These are phyloP conservation scores for Microbotryum intermedium DNA, from an alignment of 1,284 basidiomycete genomes.

Conservation along the genomic window DNA sequence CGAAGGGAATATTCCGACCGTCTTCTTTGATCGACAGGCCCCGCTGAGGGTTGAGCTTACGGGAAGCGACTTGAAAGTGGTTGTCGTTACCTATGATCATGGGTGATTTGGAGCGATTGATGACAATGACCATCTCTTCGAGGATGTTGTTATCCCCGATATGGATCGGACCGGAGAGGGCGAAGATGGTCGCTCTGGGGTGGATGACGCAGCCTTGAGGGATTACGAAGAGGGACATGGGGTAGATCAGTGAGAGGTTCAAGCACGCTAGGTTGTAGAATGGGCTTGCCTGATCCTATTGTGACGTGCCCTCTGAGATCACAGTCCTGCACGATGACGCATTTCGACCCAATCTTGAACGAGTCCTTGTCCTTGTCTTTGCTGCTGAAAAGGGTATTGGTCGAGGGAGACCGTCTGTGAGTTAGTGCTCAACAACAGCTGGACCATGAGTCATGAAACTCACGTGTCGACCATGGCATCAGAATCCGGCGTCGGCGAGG, in stretches of 20 bases:
- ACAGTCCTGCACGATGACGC: constrained; percentile 76
- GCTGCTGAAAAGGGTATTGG: no score
- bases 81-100: constrained; percentile 89
- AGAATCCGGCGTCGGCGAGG: no score
- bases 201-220: constrained; percentile 70
- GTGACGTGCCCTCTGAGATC: constrained; percentile 83
- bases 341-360: constrained; percentile 67
- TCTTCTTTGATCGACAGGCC: no score
- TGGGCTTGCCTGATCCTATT: constrained; percentile 59
- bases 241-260: background rate
- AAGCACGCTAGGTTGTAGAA: background rate
- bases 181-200: constrained; percentile 82
- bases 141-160: constrained; percentile 83
- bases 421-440: no score
- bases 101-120: constrained; percentile 76
- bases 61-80: constrained; percentile 82
- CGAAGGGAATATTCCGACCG: background rate
- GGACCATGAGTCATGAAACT: no score
- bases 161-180: constrained; percentile 73
- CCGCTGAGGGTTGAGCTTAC: constrained; percentile 45
- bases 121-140: constrained; percentile 78
- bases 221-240: background rate
- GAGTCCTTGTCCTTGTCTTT: constrained; percentile 49
- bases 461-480: no score
- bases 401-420: no score